phyloP scores from a whole-genome alignment of 1,284 basidiomycete species.

The Gymnopus androsaceus region DNA sequence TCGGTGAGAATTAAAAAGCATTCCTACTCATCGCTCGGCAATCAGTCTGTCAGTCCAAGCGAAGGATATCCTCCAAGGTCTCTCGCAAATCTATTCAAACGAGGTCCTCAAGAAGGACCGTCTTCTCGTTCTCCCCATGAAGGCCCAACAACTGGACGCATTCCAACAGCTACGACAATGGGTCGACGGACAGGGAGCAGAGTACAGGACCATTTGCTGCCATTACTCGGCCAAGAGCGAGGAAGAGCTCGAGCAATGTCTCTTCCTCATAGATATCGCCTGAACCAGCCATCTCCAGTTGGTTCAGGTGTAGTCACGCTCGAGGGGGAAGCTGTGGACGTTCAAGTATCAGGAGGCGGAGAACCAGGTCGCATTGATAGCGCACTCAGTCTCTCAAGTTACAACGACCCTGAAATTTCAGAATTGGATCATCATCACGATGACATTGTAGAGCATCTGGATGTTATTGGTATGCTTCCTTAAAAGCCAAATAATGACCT shows the following conservation, averaged over 20 bases:
- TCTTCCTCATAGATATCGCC: background rate
- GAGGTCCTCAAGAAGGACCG: background rate
- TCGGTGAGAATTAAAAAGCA: slow-evolving; percentile 57
- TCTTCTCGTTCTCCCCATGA: background rate
- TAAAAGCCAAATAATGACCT: background rate
- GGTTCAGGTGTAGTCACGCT: slow-evolving; percentile 15
- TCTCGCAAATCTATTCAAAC: slow-evolving; percentile 5
- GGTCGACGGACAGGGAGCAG: slow-evolving; percentile 12
- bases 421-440: slow-evolving; percentile 56
- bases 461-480: slow-evolving; percentile 66
- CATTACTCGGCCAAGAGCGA: background rate
- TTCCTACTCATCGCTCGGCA: slow-evolving; percentile 40
- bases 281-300: background rate
- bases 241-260: background rate
- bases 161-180: background rate
- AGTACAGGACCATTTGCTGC: slow-evolving; percentile 15
- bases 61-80: slow-evolving; percentile 11
- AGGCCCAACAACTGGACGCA: background rate
- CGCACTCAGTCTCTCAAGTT: slow-evolving; percentile 22
- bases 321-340: slow-evolving; percentile 21
- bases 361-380: slow-evolving; percentile 28
- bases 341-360: slow-evolving; percentile 29
- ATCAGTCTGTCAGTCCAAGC: slow-evolving; percentile 15
- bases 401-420: slow-evolving; percentile 26
- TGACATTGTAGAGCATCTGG: slow-evolving; percentile 75